A percentile compares a stretch with the other conserved stretches of the same genome.
Conservation (phyloP, 768 basidiomycete species). For the Kwoniella pini region DNA sequence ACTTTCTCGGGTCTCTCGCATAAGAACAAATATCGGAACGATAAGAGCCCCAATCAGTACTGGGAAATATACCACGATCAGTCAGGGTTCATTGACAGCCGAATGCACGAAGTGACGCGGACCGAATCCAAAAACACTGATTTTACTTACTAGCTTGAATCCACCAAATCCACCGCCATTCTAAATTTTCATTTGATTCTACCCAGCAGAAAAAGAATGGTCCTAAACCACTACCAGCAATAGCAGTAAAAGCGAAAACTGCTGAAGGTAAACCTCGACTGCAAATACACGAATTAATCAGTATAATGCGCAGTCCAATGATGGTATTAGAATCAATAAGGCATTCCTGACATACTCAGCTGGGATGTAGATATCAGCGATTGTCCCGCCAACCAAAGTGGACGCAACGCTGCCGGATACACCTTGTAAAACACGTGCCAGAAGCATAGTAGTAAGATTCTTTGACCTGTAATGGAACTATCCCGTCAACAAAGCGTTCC, state of each 20-base stretch:
- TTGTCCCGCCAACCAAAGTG: slow-evolving; percentile 56
- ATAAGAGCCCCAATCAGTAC: slow-evolving; percentile 62
- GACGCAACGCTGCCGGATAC: slow-evolving; percentile 52
- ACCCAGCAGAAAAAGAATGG: slow-evolving; percentile 64
- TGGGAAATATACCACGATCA: neutral
- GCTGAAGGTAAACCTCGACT: slow-evolving; percentile 80
- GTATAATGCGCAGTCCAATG: too few relatives aligned
- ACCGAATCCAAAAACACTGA: neutral
- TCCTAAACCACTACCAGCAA: slow-evolving; percentile 67
- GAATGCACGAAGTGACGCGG: too few relatives aligned
- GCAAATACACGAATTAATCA: neutral
- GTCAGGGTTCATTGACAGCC: neutral
- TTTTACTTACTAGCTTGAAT: slow-evolving; percentile 61
- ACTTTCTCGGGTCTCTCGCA: slow-evolving; percentile 71
- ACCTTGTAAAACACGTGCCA: slow-evolving; percentile 53
- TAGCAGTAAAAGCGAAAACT: slow-evolving; percentile 65
- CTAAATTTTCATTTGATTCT: slow-evolving; percentile 62
- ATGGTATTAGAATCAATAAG: too few relatives aligned
- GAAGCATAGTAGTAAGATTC: slow-evolving; percentile 53
- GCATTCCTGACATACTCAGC: slow-evolving; percentile 12
- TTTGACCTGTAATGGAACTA: slow-evolving; percentile 5
- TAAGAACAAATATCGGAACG: slow-evolving; percentile 60
- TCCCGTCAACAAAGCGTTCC: neutral
- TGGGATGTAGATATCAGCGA: slow-evolving; percentile 54
- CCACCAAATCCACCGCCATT: slow-evolving; percentile 87